These are phyloP conservation scores for Magnolia officinalis DNA, from an alignment of 164 flowering plant species.

Conservation along the genomic window DNA sequence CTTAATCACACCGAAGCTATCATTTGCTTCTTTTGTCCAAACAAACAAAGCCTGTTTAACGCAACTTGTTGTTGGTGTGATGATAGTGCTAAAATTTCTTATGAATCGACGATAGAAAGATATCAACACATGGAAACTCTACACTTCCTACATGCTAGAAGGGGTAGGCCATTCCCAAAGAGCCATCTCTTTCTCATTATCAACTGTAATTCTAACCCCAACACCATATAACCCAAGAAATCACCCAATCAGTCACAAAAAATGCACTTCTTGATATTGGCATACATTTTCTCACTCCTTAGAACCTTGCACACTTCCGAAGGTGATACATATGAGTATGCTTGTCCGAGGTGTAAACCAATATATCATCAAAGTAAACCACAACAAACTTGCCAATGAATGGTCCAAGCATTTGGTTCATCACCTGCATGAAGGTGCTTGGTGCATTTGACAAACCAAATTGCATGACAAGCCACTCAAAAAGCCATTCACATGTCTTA, in stretches of 20 bases:
- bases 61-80: neutral
- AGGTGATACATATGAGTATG: neutral
- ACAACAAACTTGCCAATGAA: slow-evolving; percentile 2
- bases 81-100: neutral
- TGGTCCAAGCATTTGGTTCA: neutral
- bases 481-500: neutral
- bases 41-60: neutral
- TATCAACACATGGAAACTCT: neutral
- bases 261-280: neutral
- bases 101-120: neutral
- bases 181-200: neutral
- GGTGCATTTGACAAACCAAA: slow-evolving; percentile 8
- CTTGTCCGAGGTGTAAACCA: neutral
- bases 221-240: neutral
- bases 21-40: neutral
- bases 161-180: neutral
- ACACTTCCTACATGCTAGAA: neutral
- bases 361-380: neutral
- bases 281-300: neutral
- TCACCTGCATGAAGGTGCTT: neutral
- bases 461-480: slow-evolving; percentile 4
- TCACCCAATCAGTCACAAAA: neutral
- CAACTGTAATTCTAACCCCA: neutral
- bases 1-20: neutral
- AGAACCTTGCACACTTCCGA: neutral